Conservation (phyloP, 495 filamentous ascomycete genomes). For the Cairneyella variabilis region DNA sequence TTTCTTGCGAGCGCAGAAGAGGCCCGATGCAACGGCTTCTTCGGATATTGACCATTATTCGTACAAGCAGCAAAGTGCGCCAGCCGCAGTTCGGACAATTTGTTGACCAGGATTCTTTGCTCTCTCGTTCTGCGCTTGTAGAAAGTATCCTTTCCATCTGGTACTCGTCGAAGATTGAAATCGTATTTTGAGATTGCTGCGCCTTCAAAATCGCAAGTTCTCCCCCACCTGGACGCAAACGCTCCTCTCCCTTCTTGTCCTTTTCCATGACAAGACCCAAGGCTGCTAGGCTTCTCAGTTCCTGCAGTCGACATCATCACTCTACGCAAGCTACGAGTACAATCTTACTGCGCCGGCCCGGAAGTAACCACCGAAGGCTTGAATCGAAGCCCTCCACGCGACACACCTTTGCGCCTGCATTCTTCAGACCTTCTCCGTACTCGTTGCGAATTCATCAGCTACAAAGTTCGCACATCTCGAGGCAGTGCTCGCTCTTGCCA, state of each 20-base stretch:
- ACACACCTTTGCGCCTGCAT: not conserved
- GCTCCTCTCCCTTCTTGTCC: not conserved
- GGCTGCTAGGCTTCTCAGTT: not conserved
- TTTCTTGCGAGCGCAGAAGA: not conserved
- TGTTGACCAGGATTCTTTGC: conserved; percentile 2
- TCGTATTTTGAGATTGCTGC: conserved; percentile 8
- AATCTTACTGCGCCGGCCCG: not conserved
- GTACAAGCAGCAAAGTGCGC: not conserved
- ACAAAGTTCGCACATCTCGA: not conserved
- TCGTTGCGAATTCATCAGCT: not conserved
- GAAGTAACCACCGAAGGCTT: not conserved
- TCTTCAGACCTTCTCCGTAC: not conserved
- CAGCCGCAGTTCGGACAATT: not conserved
- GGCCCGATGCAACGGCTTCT: not conserved
- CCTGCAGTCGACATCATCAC: not conserved
- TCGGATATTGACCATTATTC: no score
- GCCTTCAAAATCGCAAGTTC: not conserved
- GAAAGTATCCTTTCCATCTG: not conserved
- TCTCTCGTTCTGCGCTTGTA: not conserved
- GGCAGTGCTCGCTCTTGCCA: conserved; percentile 50
- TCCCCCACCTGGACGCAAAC: conserved; percentile 9
- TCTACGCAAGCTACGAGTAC: not conserved
- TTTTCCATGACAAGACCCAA: conserved; percentile 10
- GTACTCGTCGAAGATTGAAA: not conserved
- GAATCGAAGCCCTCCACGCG: not conserved